Conservation (phyloP, 116 monocot genomes). For the Dioscorea cayenensis region DNA sequence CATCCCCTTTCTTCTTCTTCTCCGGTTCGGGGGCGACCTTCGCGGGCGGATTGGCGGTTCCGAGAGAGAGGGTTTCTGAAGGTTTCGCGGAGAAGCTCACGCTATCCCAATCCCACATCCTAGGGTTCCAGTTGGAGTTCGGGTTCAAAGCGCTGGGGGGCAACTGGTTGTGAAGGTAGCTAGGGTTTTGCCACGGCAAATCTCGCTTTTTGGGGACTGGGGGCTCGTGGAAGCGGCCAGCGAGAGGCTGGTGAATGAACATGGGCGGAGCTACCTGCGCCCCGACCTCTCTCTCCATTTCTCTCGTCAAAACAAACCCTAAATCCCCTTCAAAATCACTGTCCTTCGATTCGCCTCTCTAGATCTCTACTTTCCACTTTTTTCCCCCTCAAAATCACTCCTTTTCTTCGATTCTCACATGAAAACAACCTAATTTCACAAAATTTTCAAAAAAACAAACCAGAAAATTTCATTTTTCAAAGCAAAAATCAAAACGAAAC, state of each 20-base stretch:
- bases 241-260: slow-evolving; percentile 41
- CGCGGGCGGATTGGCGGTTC: neutral
- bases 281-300: slow-evolving; percentile 70
- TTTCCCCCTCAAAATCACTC: neutral
- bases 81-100: slow-evolving; percentile 47
- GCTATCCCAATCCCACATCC: slow-evolving; percentile 83
- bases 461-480: neutral
- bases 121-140: slow-evolving; percentile 52
- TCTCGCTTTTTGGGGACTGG: slow-evolving; percentile 59
- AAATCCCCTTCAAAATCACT: neutral
- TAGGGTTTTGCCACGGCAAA: slow-evolving; percentile 34
- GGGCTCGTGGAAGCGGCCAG: slow-evolving; percentile 47
- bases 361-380: neutral
- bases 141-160: slow-evolving; percentile 7
- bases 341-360: neutral
- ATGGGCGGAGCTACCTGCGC: slow-evolving; percentile 73
- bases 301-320: neutral
- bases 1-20: slow-evolving; percentile 13
- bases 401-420: neutral
- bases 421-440: neutral
- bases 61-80: slow-evolving; percentile 4
- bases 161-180: slow-evolving; percentile 12
- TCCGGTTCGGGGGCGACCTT: neutral
- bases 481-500: neutral
- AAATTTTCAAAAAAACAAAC: neutral